Conservation (phyloP, 2,329 filamentous ascomycete species). For the Eutypa lata region DNA sequence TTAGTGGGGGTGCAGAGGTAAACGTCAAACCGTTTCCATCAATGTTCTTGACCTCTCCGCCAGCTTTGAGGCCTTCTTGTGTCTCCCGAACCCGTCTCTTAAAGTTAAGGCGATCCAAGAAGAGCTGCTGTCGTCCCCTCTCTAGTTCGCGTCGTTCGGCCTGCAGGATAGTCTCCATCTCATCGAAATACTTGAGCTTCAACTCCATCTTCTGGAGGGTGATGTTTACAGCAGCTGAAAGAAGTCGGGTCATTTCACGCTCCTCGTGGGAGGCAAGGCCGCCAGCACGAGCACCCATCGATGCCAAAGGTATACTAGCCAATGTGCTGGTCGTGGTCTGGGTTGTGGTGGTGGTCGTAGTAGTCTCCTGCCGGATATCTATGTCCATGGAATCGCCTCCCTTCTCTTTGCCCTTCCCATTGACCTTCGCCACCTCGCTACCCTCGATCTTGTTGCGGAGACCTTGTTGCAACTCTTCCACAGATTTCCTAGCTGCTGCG, state of each 20-base stretch:
- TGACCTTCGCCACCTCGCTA: conserved; percentile 42
- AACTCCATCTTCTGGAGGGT: conserved; percentile 94
- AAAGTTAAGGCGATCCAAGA: conserved; percentile 87
- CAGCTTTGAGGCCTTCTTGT: conserved; percentile 69
- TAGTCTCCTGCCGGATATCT: conserved; percentile 51
- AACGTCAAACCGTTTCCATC: conserved; percentile 54
- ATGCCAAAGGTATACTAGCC: conserved; percentile 78
- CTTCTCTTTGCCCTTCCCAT: conserved; percentile 59
- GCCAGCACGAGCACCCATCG: conserved; percentile 80
- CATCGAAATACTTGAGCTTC: conserved; percentile 93
- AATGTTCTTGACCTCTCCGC: conserved; percentile 45
- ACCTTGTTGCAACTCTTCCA: conserved; percentile 78
- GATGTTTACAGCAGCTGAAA: conserved; percentile 88
- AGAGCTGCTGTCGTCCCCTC: conserved; percentile 85
- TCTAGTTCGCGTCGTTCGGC: conserved; percentile 92
- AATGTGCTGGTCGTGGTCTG: conserved; percentile 47
- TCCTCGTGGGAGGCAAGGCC: conserved; percentile 94
- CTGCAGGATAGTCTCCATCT: conserved; percentile 89
- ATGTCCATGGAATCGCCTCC: conserved; percentile 61
- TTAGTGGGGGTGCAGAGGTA: conserved; percentile 40
- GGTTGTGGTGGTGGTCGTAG: conserved; percentile 50
- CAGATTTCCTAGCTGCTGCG: conserved; percentile 82
- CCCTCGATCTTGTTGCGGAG: conserved; percentile 75
- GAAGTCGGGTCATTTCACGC: conserved; percentile 90
- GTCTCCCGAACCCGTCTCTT: conserved; percentile 82